Evolutionary conservation across 2,329 filamentous ascomycete genomes (phyloP), one percentile per base, ranked within the genome.

Genomic region (Cordyceps fumosorosea): DNA sequence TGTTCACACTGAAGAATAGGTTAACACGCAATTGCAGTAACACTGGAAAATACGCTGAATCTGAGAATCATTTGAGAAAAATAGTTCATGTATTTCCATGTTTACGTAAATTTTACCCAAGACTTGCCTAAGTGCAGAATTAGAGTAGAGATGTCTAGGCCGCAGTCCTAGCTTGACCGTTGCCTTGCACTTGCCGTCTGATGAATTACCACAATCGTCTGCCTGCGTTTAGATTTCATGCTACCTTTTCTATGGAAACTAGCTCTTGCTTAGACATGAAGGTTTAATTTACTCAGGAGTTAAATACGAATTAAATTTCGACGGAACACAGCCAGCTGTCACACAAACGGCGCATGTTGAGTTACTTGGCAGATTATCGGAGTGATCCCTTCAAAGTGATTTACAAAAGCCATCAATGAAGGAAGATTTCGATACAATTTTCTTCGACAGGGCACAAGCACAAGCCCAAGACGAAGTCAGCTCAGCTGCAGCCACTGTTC

Each of bases 401-500:
- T 10, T 10, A 40, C 24, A 29, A 44, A 3, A 4, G 6, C 10
- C 3, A 16, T n/a, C 16, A 29, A 58, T 58, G 56, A 26, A 51
- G 20, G 22, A 47, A 34, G 3, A 50, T 12, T 6, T 11, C 32
- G n/a, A 47, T 47, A 12, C 3, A 6, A 10, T 26, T 24, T 40
- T 10, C 24, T 50, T 22, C 14, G 34, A 29, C 22, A 11, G 18
- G 10, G 16, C 10, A n/a, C n/a, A n/a, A n/a, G n/a, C n/a, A 32
- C 4, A 40, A 4, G 26, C 6, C 26, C 14, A 3, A 16, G 26
- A 16, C 5, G 37, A 45, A 3, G 20, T 63, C 26, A 56, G 56
- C 45, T 52, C 45, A 22, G 37, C 52, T 32, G 56, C 20, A 16
- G 62, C 62, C 22, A 56, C 56, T 3, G 56, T 63, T 18, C 62